Percentiles rank a stretch among this genome's conserved stretches.
phyloP scores from a whole-genome alignment of 306 rosid genomes.

The Chamaecrista fasciculata region DNA sequence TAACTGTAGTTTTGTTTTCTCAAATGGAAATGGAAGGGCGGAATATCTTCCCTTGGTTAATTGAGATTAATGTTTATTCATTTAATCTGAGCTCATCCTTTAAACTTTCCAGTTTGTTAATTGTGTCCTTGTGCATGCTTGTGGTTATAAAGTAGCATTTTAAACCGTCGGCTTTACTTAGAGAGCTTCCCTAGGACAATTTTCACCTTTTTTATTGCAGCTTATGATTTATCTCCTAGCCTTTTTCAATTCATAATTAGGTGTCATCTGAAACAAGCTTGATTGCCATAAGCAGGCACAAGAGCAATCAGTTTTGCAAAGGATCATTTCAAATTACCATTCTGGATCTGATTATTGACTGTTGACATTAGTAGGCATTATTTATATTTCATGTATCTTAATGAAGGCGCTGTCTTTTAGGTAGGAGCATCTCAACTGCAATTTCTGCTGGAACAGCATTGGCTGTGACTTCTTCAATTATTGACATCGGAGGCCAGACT shows the following conservation, averaged over 20 bases:
- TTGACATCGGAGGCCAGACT: slow-evolving; percentile 68
- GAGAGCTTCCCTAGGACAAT: not conserved
- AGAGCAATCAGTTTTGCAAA: not conserved
- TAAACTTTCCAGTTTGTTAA: not conserved
- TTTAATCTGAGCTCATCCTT: not conserved
- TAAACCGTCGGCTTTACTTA: not conserved
- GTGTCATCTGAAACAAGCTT: not conserved
- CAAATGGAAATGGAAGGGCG: not conserved
- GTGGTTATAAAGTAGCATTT: not conserved
- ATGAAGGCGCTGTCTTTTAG: slow-evolving; percentile 29
- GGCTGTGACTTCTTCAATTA: slow-evolving; percentile 58
- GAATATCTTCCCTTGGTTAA: not conserved
- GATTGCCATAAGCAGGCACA: not conserved
- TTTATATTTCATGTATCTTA: not conserved
- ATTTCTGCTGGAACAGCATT: slow-evolving; percentile 70
- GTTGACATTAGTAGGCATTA: slow-evolving; percentile 4
- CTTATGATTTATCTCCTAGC: slow-evolving; percentile 1
- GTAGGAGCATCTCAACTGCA: slow-evolving; percentile 63
- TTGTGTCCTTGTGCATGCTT: not conserved
- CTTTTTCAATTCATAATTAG: not conserved
- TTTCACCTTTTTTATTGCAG: not conserved
- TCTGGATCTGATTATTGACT: not conserved
- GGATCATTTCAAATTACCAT: not conserved
- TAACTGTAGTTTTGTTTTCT: not conserved
- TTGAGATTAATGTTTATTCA: not conserved